phyloP scores from a whole-genome alignment of 352 stramenopile species.

The Globisporangium middletonii region DNA sequence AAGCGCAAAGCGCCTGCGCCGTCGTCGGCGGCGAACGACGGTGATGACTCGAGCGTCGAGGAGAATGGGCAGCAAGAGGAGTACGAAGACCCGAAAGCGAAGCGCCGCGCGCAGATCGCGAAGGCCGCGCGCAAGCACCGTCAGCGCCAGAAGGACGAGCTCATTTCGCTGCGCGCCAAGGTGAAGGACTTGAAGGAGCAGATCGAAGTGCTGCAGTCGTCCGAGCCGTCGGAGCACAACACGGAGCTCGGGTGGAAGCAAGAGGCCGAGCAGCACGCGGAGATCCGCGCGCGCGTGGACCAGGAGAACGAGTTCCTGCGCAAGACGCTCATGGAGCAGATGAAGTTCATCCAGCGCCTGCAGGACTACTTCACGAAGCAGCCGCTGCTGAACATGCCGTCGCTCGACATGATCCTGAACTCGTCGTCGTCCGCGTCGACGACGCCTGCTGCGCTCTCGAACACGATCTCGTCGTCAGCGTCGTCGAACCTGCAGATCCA shows the following conservation, averaged over 20 bases:
- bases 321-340: conserved; percentile 88
- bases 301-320: conserved; percentile 88
- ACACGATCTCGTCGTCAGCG: conserved; percentile 50
- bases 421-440: conserved; percentile 57
- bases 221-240: conserved; percentile 85
- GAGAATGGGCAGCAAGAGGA: conserved; percentile 64
- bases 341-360: conserved; percentile 89
- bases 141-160: conserved; percentile 85
- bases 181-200: conserved; percentile 89
- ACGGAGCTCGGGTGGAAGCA: conserved; percentile 87
- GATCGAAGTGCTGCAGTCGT: conserved; percentile 86
- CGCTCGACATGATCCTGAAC: conserved; percentile 81
- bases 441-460: conserved; percentile 52
- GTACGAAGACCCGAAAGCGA: conserved; percentile 82
- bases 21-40: conserved; percentile 24
- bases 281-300: conserved; percentile 83
- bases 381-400: conserved; percentile 85
- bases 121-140: conserved; percentile 85
- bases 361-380: conserved; percentile 91
- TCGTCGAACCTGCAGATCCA: conserved; percentile 66
- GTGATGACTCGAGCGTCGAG: conserved; percentile 42
- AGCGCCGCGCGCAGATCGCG: conserved; percentile 82
- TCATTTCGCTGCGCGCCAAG: conserved; percentile 79
- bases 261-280: conserved; percentile 82
- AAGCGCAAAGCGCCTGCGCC: conserved; percentile 63